Evolutionary conservation across 73 alveolate genomes (phyloP), one percentile per base, ranked within the genome.

Genomic region (Urostyla sp.): DNA sequence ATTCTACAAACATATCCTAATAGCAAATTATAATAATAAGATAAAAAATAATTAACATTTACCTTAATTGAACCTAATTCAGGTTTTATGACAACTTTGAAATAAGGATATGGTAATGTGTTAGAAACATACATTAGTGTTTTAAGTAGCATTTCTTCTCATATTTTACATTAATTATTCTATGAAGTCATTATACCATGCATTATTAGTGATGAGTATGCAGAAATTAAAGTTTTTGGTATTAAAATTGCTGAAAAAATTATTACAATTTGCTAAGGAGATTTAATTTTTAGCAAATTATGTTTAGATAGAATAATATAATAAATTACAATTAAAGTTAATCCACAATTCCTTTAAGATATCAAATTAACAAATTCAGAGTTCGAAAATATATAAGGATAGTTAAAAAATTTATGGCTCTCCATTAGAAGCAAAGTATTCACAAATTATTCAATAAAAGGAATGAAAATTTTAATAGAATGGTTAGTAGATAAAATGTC

Each of bases 201-300:
- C 23, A 55, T 89, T 0, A 46, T 55, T 18, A 49, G 35, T 15
- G 28, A 52, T 34, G 10, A 3, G 28, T 56, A 60, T 0, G 40
- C 37, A 57, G 95, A 89, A n/a, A 54, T 89, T 13, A 89, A 73
- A 34, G 48, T 75, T 8, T 89, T 55, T 35, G 43, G 84, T 15
- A 36, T 79, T 4, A 89, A 89, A 52, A 89, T 89, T 20, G 88
- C 95, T 30, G 95, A 89, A 56, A 89, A 89, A 58, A 89, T 89
- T 27, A 89, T 89, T 0, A 89, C 90, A 10, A 89, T 89, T 0
- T 89, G 95, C 58, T 73, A 89, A 45, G 95, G 95, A 57, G 95
- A 89, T 76, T 45, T 89, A 32, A 60, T 72, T 7, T 50, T 89
- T 2, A 35, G 69, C 15, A 76, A 72, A 28, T 11, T n/a, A 56